These are phyloP conservation scores for Fomitopsis schrenkii DNA, from an alignment of 1,284 basidiomycete genomes.

Conservation along the genomic window DNA sequence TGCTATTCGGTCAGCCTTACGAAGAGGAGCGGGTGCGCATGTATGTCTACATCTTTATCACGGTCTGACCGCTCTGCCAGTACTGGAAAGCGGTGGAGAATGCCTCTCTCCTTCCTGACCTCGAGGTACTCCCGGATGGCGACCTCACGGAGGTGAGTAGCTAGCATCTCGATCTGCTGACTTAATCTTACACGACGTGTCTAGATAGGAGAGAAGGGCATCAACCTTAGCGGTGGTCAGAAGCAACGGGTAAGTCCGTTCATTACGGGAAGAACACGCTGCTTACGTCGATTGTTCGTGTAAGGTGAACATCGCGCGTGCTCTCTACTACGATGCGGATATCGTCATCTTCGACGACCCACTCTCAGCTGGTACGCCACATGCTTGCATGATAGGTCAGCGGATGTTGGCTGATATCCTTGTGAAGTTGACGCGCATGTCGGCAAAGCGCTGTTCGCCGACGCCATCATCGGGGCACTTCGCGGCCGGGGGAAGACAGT, in stretches of 20 bases:
- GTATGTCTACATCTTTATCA: background rate
- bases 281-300: background rate
- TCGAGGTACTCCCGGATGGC: slow-evolving; percentile 71
- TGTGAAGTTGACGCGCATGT: slow-evolving; percentile 65
- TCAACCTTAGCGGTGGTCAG: slow-evolving; percentile 57
- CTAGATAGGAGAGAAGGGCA: slow-evolving; percentile 65
- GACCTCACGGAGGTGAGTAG: slow-evolving; percentile 63
- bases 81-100: slow-evolving; percentile 66
- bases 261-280: background rate
- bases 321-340: slow-evolving; percentile 70
- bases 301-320: slow-evolving; percentile 70
- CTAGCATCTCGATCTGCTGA: background rate
- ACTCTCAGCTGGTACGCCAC: slow-evolving; percentile 55
- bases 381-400: background rate
- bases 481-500: slow-evolving; percentile 59
- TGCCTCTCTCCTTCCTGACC: slow-evolving; percentile 61
- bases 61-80: slow-evolving; percentile 12
- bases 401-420: background rate
- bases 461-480: slow-evolving; percentile 58
- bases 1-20: slow-evolving; percentile 66
- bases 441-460: slow-evolving; percentile 64
- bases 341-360: slow-evolving; percentile 73
- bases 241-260: slow-evolving; percentile 47
- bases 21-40: slow-evolving; percentile 44
- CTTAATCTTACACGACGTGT: background rate